A percentile compares a stretch with the other conserved stretches of the same genome.
These are phyloP conservation scores for Nevesoporus exiguus DNA, from an alignment of 768 basidiomycete genomes.

Conservation along the genomic window DNA sequence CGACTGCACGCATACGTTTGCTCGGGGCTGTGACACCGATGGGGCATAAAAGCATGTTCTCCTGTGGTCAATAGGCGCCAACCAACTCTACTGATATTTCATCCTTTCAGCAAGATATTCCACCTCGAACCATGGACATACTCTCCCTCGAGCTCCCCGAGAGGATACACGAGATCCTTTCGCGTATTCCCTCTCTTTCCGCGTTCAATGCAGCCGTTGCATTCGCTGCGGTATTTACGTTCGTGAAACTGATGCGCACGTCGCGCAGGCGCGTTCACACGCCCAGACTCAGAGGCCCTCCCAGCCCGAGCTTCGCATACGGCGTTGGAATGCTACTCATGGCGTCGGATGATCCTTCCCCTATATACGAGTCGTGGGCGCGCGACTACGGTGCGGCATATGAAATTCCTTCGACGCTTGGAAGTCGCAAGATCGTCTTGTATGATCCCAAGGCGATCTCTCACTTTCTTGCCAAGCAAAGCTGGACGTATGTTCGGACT, in stretches of 20 bases:
- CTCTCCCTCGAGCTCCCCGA: background rate
- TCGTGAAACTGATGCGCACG: constrained; percentile 7
- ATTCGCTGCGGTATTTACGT: constrained; percentile 1
- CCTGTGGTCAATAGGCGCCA: background rate
- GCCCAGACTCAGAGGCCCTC: constrained; percentile 17
- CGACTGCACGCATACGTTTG: too few species aligned
- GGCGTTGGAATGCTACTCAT: constrained; percentile 13
- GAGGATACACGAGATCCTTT: background rate
- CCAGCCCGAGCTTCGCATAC: constrained; percentile 12
- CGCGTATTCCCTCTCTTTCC: background rate
- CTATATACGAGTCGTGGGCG: constrained; percentile 22
- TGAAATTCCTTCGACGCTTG: constrained; percentile 11
- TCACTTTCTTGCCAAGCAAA: constrained; percentile 9
- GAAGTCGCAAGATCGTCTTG: constrained; percentile 12
- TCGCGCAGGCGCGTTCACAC: constrained; percentile 12
- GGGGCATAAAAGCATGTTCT: background rate
- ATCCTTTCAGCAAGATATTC: background rate
- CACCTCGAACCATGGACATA: background rate
- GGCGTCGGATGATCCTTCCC: background rate
- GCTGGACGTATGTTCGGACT: constrained; percentile 39
- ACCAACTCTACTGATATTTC: background rate
- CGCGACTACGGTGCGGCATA: constrained; percentile 15
- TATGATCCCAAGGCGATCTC: constrained; percentile 40
- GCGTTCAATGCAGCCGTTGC: constrained; percentile 1
- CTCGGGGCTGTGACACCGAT: too few species aligned